A percentile compares a stretch with the other conserved stretches of the same genome.
phyloP scores from a whole-genome alignment of 139 green algal genomes.

The Raphidocelis subcapitata region DNA sequence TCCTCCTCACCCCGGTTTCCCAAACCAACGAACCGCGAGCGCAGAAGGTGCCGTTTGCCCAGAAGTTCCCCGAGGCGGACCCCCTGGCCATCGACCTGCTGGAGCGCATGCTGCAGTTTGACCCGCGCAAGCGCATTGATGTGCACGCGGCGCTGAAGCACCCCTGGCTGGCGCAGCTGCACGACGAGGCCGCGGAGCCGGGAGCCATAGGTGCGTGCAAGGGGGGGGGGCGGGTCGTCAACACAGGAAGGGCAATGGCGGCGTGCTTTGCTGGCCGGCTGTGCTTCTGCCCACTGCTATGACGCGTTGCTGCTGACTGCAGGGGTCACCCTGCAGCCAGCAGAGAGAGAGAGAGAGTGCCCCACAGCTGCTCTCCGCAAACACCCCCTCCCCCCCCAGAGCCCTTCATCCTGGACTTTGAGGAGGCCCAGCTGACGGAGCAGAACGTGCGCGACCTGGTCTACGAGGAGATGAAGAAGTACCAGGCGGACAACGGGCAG shows the following conservation, averaged over 20 bases:
- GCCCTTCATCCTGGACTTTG: conserved; percentile 87
- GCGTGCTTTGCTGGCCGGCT: no score
- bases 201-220: conserved; percentile 40
- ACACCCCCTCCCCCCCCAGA: conserved; percentile 24
- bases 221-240: no score
- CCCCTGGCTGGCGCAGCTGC: conserved; percentile 85
- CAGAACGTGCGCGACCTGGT: conserved; percentile 68
- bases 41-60: conserved; percentile 37
- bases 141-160: conserved; percentile 86
- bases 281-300: no score
- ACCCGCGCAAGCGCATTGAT: conserved; percentile 82
- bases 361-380: no score
- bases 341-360: no score
- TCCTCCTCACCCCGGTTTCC: no score
- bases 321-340: no score
- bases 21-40: no score
- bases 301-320: no score
- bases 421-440: conserved; percentile 83
- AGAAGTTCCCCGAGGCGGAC: conserved; percentile 76
- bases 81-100: conserved; percentile 82
- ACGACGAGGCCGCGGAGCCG: conserved; percentile 79
- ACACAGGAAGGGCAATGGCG: no score
- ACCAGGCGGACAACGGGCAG: conserved; percentile 37
- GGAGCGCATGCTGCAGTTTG: conserved; percentile 91
- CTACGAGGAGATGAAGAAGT: conserved; percentile 78